Base-by-base conservation (phyloP, 805 yeast species). In the Yarrowia porcina region DNA sequence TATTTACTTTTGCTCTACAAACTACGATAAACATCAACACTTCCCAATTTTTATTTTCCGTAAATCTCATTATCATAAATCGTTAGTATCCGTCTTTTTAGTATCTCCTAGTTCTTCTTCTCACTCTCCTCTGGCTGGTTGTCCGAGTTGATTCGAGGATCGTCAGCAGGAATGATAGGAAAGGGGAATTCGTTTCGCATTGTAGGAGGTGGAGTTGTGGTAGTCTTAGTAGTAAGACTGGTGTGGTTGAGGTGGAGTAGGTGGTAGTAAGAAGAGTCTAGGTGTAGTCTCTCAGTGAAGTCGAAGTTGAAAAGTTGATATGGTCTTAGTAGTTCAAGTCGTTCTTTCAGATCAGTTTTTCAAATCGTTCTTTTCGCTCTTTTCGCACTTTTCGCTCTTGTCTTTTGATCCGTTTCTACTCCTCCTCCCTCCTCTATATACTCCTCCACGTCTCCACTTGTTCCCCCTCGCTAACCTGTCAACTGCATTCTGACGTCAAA, bases 101-200 rank as follows among this genome's bases (percentile, higher is more conserved):
- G 28, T 39, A 41, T 20, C 47, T 5, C 4, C 38, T n/a, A 10
- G 6, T 17, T 23, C 36, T 45, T 45, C 27, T 45, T 45, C 27
- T 7, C 52, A 11, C 36, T 30, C 11, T 45, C n/a, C 1, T 15
- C 20, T 25, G 30, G 21, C 21, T 28, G 17, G 17, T 45, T 45
- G 13, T 30, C 52, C 13, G 23, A 9, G 7, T 20, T 28, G 50
- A 44, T 44, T 27, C 52, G 35, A 30, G 52, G 52, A 9, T 49
- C 56, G 10, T 49, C 56, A 15, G 23, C 39, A 11, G 28, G 56
- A 15, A 49, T 49, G 25, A 49, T 49, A 6, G 56, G 56, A 4
- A 49, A 49, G 12, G 56, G 56, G 8, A 32, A 49, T 49, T 49
- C 56, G 56, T 49, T 49, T 49, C 56, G 20, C 56, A 32, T 32